Conservation (phyloP, 2,329 filamentous ascomycete genomes). For the Pestalotiopsis sp. region DNA sequence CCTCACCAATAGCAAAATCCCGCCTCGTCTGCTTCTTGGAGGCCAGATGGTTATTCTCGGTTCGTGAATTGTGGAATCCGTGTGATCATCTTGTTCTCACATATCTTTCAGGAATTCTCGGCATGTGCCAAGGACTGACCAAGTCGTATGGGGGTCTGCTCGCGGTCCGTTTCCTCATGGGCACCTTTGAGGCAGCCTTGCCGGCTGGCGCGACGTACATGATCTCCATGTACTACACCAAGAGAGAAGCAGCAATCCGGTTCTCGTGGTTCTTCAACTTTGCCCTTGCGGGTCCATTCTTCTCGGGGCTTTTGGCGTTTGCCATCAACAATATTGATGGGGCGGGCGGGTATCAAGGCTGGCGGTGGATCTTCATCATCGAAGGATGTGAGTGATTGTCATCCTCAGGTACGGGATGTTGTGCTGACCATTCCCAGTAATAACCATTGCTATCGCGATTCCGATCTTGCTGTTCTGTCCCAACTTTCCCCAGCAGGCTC, state of each 20-base stretch:
- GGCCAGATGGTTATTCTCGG: slow-evolving; percentile 44
- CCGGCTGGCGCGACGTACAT: slow-evolving; percentile 32
- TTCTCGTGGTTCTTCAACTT: slow-evolving; percentile 36
- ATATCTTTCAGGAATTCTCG: slow-evolving; percentile 36
- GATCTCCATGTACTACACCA: slow-evolving; percentile 32
- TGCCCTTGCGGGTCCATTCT: slow-evolving; percentile 40
- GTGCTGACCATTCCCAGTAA: slow-evolving; percentile 12
- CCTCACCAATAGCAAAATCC: slow-evolving; percentile 38
- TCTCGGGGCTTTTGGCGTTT: slow-evolving; percentile 44
- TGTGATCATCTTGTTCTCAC: slow-evolving; percentile 14
- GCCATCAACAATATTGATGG: slow-evolving; percentile 43
- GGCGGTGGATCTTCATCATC: slow-evolving; percentile 51
- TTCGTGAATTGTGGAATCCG: slow-evolving; percentile 16
- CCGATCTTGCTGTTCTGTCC: slow-evolving; percentile 26
- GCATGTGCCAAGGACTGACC: slow-evolving; percentile 44
- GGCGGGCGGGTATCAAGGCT: slow-evolving; percentile 37
- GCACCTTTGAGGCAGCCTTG: slow-evolving; percentile 66
- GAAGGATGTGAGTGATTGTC: slow-evolving; percentile 21
- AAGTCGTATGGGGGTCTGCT: slow-evolving; percentile 39
- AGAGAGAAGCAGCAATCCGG: slow-evolving; percentile 25
- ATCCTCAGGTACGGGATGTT: background rate
- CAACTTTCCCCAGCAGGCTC: slow-evolving; percentile 29
- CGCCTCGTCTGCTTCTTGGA: slow-evolving; percentile 39
- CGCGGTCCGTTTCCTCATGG: slow-evolving; percentile 62
- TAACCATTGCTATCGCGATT: slow-evolving; percentile 22